A percentile compares a stretch with the other conserved stretches of the same genome.
These are phyloP conservation scores for Yamadazyma diddensiae DNA, from an alignment of 1,139 yeast species.

Conservation along the genomic window DNA sequence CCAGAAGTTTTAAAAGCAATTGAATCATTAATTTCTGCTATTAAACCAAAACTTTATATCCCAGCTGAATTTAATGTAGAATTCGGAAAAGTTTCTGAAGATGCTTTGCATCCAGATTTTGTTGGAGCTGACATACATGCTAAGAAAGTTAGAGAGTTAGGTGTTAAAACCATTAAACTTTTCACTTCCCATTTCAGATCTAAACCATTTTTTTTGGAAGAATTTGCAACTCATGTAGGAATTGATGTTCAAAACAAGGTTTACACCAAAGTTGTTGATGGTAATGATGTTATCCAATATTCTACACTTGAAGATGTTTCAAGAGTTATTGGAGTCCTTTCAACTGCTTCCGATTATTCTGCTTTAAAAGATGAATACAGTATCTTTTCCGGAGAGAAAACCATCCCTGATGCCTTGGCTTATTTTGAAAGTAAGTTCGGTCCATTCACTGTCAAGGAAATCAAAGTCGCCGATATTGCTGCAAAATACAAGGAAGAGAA, in stretches of 20 bases:
- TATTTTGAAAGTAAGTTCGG: conserved; percentile 1
- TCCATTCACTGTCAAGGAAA: not conserved
- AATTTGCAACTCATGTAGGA: conserved; percentile 34
- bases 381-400: conserved; percentile 38
- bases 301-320: conserved; percentile 47
- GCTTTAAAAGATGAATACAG: conserved; percentile 39
- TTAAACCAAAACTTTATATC: conserved; percentile 52
- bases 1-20: conserved; percentile 23
- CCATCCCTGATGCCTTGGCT: conserved; percentile 35
- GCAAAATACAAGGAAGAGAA: conserved; percentile 26
- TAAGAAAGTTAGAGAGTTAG: conserved; percentile 36
- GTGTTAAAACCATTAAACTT: conserved; percentile 53
- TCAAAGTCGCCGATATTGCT: conserved; percentile 32
- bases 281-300: conserved; percentile 23
- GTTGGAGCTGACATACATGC: conserved; percentile 23
- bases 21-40: conserved; percentile 33
- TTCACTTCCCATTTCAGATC: conserved; percentile 42
- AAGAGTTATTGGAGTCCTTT: conserved; percentile 38
- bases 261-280: conserved; percentile 30
- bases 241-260: conserved; percentile 29
- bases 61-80: conserved; percentile 65
- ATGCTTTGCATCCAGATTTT: not conserved
- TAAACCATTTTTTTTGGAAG: conserved; percentile 34
- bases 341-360: conserved; percentile 33
- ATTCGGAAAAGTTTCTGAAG: conserved; percentile 1